A percentile compares a stretch with the other conserved stretches of the same genome.
Conservation (phyloP, 371 early-diverging fungal species). For the Capniomyces stellatus region DNA sequence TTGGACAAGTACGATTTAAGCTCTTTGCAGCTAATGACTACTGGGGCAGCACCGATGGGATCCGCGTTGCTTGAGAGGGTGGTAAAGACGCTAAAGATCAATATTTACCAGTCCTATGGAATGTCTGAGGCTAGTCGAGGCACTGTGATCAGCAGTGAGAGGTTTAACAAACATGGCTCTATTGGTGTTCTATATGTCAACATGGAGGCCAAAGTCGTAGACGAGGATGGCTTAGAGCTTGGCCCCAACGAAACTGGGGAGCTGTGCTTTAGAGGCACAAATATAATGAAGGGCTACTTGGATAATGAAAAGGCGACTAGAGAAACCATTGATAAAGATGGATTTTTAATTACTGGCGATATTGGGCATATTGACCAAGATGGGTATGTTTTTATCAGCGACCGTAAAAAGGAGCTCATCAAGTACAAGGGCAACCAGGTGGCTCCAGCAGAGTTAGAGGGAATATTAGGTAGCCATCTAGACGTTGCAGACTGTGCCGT, state of each 20-base stretch:
- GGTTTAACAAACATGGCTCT: conserved; percentile 27
- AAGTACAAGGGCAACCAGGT: conserved; percentile 53
- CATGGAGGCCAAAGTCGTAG: conserved; percentile 50
- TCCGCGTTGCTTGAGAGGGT: conserved; percentile 21
- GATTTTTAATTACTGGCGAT: conserved; percentile 95
- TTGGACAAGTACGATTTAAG: conserved; percentile 49
- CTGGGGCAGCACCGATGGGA: conserved; percentile 71
- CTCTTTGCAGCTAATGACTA: conserved; percentile 35
- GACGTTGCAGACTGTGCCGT: conserved; percentile 65
- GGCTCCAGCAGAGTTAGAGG: conserved; percentile 77
- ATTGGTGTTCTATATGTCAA: conserved; percentile 50
- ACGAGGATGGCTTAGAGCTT: conserved; percentile 28
- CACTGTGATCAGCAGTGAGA: conserved; percentile 16
- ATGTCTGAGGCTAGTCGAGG: conserved; percentile 49
- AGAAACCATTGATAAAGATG: conserved; percentile 58
- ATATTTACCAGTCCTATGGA: conserved; percentile 35
- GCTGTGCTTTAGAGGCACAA: conserved; percentile 81
- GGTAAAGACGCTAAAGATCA: conserved; percentile 5
- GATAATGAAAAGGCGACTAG: conserved; percentile 59
- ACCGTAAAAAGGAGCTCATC: conserved; percentile 59
- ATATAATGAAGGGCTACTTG: conserved; percentile 70
- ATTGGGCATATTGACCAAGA: conserved; percentile 57
- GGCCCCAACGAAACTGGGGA: conserved; percentile 43
- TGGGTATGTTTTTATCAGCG: conserved; percentile 42
- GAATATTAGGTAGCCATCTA: conserved; percentile 48